Conservation (phyloP, 306 rosid genomes). For the Gynostemma pentaphyllum region DNA sequence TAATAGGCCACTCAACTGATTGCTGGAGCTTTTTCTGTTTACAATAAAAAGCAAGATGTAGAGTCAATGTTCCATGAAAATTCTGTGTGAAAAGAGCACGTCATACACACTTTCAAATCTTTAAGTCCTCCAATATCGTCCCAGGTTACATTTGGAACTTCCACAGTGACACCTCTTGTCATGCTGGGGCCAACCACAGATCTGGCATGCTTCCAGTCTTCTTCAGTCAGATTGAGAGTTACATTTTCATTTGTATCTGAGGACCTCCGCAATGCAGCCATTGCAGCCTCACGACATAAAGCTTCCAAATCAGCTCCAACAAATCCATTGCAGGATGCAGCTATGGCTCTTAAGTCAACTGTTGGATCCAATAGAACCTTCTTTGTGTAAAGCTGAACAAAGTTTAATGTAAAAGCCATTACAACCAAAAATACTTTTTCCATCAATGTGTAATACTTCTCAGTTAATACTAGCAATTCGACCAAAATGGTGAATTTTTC, state of each 20-base stretch:
- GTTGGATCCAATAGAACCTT: slow-evolving; percentile 43
- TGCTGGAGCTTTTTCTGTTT: slow-evolving; percentile 74
- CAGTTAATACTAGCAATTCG: not conserved
- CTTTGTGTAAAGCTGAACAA: slow-evolving; percentile 69
- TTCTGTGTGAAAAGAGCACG: slow-evolving; percentile 12
- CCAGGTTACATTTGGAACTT: slow-evolving; percentile 87
- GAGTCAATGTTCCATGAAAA: slow-evolving; percentile 6
- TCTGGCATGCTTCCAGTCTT: slow-evolving; percentile 76
- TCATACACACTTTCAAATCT: slow-evolving; percentile 65
- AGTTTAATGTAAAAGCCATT: slow-evolving; percentile 8
- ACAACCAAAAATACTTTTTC: not conserved
- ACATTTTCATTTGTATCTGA: slow-evolving; percentile 33
- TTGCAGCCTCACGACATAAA: slow-evolving; percentile 62
- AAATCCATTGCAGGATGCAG: slow-evolving; percentile 84
- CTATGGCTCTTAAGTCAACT: slow-evolving; percentile 50
- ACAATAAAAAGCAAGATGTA: slow-evolving; percentile 5
- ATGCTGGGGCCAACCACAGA: slow-evolving; percentile 71
- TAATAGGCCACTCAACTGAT: slow-evolving; percentile 92
- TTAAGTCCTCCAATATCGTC: slow-evolving; percentile 82
- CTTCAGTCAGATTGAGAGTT: slow-evolving; percentile 30
- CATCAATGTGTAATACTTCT: not conserved
- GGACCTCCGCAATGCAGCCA: slow-evolving; percentile 40
- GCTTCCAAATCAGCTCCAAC: slow-evolving; percentile 95
- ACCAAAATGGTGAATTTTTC: not conserved
- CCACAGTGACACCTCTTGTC: slow-evolving; percentile 80